Evolutionary conservation across 805 yeast species (phyloP), one percentile per base, ranked within the genome.

Genomic region (Pichia eremophila): DNA sequence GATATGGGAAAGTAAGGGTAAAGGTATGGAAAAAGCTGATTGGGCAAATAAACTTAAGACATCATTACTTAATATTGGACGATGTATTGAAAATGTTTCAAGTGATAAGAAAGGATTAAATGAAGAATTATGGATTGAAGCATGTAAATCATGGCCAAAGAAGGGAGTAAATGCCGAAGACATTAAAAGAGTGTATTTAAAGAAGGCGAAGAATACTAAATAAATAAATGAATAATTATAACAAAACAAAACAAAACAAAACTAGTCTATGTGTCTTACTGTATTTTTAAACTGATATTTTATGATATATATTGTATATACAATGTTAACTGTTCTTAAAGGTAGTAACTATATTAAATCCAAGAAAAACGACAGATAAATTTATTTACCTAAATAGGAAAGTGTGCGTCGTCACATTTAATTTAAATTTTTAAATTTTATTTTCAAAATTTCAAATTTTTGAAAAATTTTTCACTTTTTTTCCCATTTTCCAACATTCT

Each of bases 61-160:
- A 22, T 55, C 68, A 9, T 48, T 64, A 46, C 39, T 64, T 10
- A 57, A 55, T 44, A 61, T 64, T 43, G 68, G 68, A 14, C 50
- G 50, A 25, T 61, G 59, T 36, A 64, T 64, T 48, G 66, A 64
- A 40, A 47, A 46, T n/a, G 55, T 56, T 10, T 54, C 64, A 1
- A 48, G 43, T 15, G 41, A 44, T 7, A 55, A 60, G 31, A 39
- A 46, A 9, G 46, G 46, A 36, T 37, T 61, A 43, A 63, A 60
- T 46, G 44, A 51, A 32, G 62, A 61, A 31, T 50, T 64, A 19
- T 64, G 68, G 68, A 42, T 51, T 8, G 54, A 56, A 43, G 68
- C 66, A 3, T 61, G 58, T 43, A 59, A 51, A 45, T 61, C 62
- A 4, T 64, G 68, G 68, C 68, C 68, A 2, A 64, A 62, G 44